phyloP scores from a whole-genome alignment of 768 basidiomycete species.

The Agaricus sinodeliciosus region DNA sequence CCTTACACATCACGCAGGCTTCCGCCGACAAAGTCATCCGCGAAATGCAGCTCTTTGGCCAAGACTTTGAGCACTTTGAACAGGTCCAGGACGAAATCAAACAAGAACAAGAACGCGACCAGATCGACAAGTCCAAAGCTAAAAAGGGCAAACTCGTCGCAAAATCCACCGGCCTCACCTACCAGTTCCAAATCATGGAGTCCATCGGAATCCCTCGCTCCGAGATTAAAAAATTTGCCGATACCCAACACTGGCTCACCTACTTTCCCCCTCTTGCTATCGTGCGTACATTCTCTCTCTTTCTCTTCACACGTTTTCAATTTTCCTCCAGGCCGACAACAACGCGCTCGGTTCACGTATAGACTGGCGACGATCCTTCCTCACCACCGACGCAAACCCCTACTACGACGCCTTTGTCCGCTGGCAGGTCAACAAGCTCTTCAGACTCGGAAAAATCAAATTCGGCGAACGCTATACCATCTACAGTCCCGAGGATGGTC shows the following conservation, averaged over 20 bases:
- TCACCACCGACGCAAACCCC: conserved; percentile 93
- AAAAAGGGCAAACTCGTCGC: conserved; percentile 94
- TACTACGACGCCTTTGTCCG: conserved; percentile 97
- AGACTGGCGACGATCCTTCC: conserved; percentile 93
- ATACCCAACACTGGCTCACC: conserved; percentile 87
- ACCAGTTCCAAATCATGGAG: conserved; percentile 99
- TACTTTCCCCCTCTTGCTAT: conserved; percentile 96
- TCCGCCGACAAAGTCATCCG: conserved; percentile 97
- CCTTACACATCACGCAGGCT: conserved; percentile 42
- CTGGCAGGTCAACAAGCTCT: conserved; percentile 95
- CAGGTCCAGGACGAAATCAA: conserved; percentile 38
- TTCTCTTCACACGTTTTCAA: not conserved
- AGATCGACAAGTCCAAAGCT: conserved; percentile 62
- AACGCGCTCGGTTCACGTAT: conserved; percentile 88
- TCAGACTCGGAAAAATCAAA: conserved; percentile 86
- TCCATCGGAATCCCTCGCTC: conserved; percentile 81
- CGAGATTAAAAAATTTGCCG: conserved; percentile 95
- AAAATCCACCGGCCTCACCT: conserved; percentile 88
- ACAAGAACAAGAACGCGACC: conserved; percentile 34
- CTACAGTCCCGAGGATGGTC: conserved; percentile 97
- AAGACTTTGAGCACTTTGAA: conserved; percentile 73
- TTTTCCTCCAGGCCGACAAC: conserved; percentile 47
- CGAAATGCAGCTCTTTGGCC: conserved; percentile 94
- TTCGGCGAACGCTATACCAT: conserved; percentile 98
- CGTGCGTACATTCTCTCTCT: conserved; percentile 34